Conservation (phyloP, 2,329 filamentous ascomycete species). For the Venturia nashicola region DNA sequence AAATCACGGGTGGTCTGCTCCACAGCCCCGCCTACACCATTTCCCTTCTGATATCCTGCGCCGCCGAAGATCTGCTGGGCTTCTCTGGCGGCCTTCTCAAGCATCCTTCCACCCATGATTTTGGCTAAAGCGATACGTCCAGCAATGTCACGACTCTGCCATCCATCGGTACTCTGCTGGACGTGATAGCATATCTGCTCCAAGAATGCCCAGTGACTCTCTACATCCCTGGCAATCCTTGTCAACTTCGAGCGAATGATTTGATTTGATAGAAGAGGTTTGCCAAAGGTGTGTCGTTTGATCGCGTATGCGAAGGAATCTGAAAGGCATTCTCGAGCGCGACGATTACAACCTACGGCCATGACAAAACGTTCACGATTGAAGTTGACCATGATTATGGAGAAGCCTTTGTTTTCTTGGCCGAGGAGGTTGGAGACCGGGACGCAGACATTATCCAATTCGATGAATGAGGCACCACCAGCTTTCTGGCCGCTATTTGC, state of each 20-base stretch:
- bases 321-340: conserved; percentile 43
- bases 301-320: conserved; percentile 41
- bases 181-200: conserved; percentile 49
- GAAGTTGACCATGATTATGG: conserved; percentile 44
- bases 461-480: conserved; percentile 46
- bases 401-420: conserved; percentile 42
- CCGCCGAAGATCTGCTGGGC: conserved; percentile 44
- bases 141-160: conserved; percentile 26
- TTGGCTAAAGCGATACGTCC: conserved; percentile 32
- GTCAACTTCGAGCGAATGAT: conserved; percentile 48
- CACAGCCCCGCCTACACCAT: conserved; percentile 33
- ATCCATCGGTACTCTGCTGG: conserved; percentile 29
- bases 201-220: conserved; percentile 48
- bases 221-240: conserved; percentile 47
- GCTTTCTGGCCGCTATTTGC: conserved; percentile 55
- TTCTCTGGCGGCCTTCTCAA: conserved; percentile 40
- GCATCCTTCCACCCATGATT: conserved; percentile 36
- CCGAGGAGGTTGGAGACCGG: conserved; percentile 42
- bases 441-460: conserved; percentile 43
- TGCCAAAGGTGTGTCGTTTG: conserved; percentile 45
- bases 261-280: conserved; percentile 44
- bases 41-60: conserved; percentile 36
- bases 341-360: conserved; percentile 43
- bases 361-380: conserved; percentile 45
- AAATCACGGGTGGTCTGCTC: conserved; percentile 44